Evolutionary conservation across 2,329 filamentous ascomycete genomes (phyloP), one percentile per base, ranked within the genome.

Genomic region (Aureobasidium musti): DNA sequence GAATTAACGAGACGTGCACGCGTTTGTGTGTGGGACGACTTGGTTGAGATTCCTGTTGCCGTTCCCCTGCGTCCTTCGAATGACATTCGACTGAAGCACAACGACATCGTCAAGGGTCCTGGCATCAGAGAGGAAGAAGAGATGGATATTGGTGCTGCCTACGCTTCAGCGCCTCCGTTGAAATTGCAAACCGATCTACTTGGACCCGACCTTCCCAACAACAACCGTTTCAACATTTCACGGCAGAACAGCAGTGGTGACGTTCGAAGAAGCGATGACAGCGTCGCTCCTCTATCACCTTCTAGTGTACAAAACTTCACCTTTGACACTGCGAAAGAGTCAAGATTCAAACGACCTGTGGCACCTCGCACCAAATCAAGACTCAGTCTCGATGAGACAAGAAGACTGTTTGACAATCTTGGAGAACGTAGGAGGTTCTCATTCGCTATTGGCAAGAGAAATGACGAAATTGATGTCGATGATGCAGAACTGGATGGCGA

Each of bases 1-100:
- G 95, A 98, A 79, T 85, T 99, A 63, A 98, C 95, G 5, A 86
- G 95, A 69, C 86, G 95, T 71, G 90, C 92, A 57, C 88, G 94
- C 72, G 94, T 99, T 21, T 97, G 92, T 73, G 94, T 99, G 14
- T 99, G 95, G 95, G 95, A 99, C 74, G 95, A 99, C 75, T 82
- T 98, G 26, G 95, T 99, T 26, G 95, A 99, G 73, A 91, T 99
- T 19, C 95, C 95, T 2, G 89, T 98, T 57, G 95, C 93, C 2
- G 92, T 97, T 37, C 94, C 94, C 28, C 89, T 99, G 83, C 88
- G 91, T 59, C 86, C 87, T 10, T 94, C 91, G 5, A 88, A 88
- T n/a, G 94, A 98, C 74, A 89, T 91, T 81, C 88, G 90, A 64
- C 87, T 87, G 63, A 82, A 83, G 71, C 84, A 84, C 59, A 69